Evolutionary conservation across 148 eudicot genomes (phyloP), one percentile per base, ranked within the genome.

Genomic region (Cornus florida): DNA sequence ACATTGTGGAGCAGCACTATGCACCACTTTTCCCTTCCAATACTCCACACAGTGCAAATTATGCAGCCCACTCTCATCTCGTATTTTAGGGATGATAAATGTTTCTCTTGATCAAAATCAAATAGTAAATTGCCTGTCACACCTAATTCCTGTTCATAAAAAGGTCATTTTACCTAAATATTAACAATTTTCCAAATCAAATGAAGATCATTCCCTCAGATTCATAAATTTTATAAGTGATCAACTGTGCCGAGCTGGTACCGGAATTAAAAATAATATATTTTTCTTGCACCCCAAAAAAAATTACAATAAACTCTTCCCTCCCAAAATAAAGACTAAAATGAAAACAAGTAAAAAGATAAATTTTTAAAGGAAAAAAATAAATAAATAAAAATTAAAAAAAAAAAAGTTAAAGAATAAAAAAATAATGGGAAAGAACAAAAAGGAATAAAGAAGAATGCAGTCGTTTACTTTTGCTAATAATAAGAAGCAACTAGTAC

Each of bases 371-470:
- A 41, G 9, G 5, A 71, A 23, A 74, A 76, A 69, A 22, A 80
- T n/a, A n/a, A n/a, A n/a, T n/a, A n/a, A 77, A 76, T n/a, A 19
- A 35, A 10, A 65, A n/a, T n/a, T 28, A 81, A 86, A 87, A 79
- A 79, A 82, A 72, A 84, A 77, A 74, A 80, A 80, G 79, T 48
- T 50, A 32, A 32, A 75, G 41, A 80, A 75, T 79, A 75, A 76
- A 85, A 84, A 87, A 71, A 81, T 73, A 75, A 81, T 77, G 78
- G 84, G 70, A 85, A 87, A 57, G 53, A 73, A 59, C 68, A 38
- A 82, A 78, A 74, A 80, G 74, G 72, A 89, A 70, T 24, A 79
- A 82, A 83, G 83, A 71, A 59, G 78, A 62, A 77, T 80, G 69
- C 72, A 68, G 76, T 72, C 83, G 81, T 72, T 74, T 78, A 48